phyloP scores from a whole-genome alignment of 2,329 filamentous ascomycete species.

The Aspergillus ibericus region DNA sequence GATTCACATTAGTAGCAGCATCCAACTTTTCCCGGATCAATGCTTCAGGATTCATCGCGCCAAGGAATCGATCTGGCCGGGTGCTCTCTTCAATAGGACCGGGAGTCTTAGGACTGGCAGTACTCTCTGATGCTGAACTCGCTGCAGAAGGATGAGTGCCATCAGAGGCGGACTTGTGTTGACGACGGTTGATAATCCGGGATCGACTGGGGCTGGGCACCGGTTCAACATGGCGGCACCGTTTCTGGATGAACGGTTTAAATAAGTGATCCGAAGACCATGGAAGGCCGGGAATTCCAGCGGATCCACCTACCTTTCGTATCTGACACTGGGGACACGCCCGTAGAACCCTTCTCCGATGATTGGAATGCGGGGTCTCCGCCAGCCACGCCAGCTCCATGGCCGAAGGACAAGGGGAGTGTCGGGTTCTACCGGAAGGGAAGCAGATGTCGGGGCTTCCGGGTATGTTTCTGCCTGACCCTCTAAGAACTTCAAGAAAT shows the following conservation, averaged over 20 bases:
- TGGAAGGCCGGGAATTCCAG: too few relatives aligned
- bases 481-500: too few relatives aligned
- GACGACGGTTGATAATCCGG: too few relatives aligned
- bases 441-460: too few relatives aligned
- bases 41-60: constrained; percentile 43
- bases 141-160: neutral
- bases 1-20: constrained; percentile 19
- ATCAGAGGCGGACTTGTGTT: neutral
- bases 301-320: constrained; percentile 26
- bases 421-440: neutral
- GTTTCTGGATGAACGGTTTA: too few relatives aligned
- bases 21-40: constrained; percentile 36
- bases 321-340: constrained; percentile 36
- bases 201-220: constrained; percentile 1
- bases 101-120: neutral
- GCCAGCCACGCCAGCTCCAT: constrained; percentile 40
- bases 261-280: too few relatives aligned
- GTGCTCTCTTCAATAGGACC: constrained; percentile 9
- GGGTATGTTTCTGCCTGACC: too few relatives aligned
- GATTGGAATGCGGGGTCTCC: constrained; percentile 34
- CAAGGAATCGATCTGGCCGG: constrained; percentile 37
- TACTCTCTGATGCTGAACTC: neutral
- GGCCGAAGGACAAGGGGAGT: neutral
- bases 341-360: constrained; percentile 30
- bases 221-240: constrained; percentile 31